These are phyloP conservation scores for Musa acuminata DNA, from an alignment of 176 grass and related monocot species.

Conservation along the genomic window DNA sequence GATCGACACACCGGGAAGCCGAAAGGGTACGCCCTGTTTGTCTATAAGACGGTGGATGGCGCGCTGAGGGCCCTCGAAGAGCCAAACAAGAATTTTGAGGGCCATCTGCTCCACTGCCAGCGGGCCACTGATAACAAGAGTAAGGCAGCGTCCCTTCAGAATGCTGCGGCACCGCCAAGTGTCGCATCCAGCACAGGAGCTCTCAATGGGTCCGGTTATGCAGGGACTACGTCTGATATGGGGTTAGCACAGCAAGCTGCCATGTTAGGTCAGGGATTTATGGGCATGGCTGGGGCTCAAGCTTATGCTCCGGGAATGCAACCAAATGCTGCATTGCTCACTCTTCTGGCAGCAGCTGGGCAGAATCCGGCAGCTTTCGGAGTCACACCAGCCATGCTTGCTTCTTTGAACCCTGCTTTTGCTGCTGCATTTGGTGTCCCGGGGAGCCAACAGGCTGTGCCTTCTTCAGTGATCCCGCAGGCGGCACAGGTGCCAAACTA, in stretches of 20 bases:
- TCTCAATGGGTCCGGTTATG: conserved; percentile 30
- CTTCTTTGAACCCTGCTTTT: conserved; percentile 79
- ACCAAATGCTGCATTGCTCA: conserved; percentile 80
- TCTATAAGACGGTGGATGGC: conserved; percentile 66
- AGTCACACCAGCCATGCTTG: conserved; percentile 67
- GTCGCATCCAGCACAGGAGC: conserved; percentile 32
- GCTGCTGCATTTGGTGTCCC: conserved; percentile 50
- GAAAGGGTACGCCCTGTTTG: conserved; percentile 90
- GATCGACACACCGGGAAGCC: conserved; percentile 86
- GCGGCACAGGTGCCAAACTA: conserved; percentile 39
- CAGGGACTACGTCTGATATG: conserved; percentile 29
- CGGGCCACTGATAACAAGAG: conserved; percentile 74
- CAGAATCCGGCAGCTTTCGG: conserved; percentile 62
- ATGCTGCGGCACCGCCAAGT: conserved; percentile 2
- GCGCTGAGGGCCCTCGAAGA: conserved; percentile 81
- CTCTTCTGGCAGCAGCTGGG: conserved; percentile 86
- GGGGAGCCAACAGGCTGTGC: conserved; percentile 35
- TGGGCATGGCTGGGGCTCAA: conserved; percentile 43
- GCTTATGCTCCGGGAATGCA: conserved; percentile 42
- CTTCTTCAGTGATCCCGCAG: conserved; percentile 28
- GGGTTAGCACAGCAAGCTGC: conserved; percentile 53
- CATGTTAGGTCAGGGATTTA: conserved; percentile 37
- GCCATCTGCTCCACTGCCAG: conserved; percentile 71
- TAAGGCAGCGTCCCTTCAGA: conserved; percentile 19
- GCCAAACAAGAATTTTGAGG: conserved; percentile 74